phyloP scores from a whole-genome alignment of 2,329 filamentous ascomycete species.

The Fusarium setosum region DNA sequence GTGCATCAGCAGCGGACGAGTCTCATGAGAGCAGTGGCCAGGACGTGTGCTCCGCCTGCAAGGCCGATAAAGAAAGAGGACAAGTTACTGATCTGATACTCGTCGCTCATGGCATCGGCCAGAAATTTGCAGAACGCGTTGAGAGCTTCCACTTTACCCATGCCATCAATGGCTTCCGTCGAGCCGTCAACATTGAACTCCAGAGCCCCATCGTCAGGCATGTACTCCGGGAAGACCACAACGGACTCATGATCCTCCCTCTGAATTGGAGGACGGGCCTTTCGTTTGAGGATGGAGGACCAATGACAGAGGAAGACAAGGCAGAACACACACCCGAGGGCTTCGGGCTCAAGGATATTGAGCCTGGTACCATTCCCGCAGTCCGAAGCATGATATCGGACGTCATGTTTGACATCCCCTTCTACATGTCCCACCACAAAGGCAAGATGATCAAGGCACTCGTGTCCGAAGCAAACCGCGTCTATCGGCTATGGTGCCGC shows the following conservation, averaged over 20 bases:
- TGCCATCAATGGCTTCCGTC: constrained; percentile 89
- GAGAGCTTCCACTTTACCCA: constrained; percentile 98
- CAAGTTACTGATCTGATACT: constrained; percentile 89
- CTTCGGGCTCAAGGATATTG: constrained; percentile 84
- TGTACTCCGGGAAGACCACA: constrained; percentile 80
- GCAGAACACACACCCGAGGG: constrained; percentile 68
- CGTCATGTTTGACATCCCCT: constrained; percentile 98
- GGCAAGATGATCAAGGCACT: constrained; percentile 93
- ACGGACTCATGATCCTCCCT: constrained; percentile 92
- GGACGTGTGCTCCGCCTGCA: constrained; percentile 66
- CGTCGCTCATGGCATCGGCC: constrained; percentile 94
- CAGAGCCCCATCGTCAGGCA: constrained; percentile 78
- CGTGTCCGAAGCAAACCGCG: constrained; percentile 89
- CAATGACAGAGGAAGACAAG: constrained; percentile 65
- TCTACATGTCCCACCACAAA: constrained; percentile 97
- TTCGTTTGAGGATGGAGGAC: constrained; percentile 84
- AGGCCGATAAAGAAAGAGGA: constrained; percentile 70
- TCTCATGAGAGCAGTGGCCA: constrained; percentile 43
- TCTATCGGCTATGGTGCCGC: constrained; percentile 94
- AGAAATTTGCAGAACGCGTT: constrained; percentile 93
- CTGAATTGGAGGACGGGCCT: constrained; percentile 93
- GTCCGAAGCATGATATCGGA: constrained; percentile 96
- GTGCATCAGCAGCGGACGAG: constrained; percentile 44
- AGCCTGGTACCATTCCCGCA: constrained; percentile 87
- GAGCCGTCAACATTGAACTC: constrained; percentile 87